Base-by-base conservation (phyloP, 208 protist species). In the Lotmaria passim region DNA sequence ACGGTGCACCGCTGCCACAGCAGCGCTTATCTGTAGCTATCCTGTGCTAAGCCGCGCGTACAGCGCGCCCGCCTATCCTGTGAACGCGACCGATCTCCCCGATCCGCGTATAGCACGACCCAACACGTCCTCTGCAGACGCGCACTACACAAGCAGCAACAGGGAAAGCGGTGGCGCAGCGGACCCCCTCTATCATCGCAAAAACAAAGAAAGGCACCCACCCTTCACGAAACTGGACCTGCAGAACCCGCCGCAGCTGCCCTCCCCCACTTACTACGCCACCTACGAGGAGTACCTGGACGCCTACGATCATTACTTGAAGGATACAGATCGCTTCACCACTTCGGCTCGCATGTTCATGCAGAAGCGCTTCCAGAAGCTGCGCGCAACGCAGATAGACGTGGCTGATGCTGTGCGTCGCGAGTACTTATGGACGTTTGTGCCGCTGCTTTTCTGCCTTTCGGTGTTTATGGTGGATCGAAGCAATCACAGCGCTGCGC, bases 401-500 rank as follows among this genome's bases (percentile, higher is more conserved):
- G 17, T 75, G 21, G 50, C 56, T 11, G 60, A 66, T 0, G 65
- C 64, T 14, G 69, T 78, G 34, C 48, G 71, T 0, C 53, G 86
- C 11, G 86, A 88, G 60, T 88, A 86, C 41, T 31, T 83, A 12
- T 71, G 69, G 71, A 83, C 79, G 10, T 86, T 89, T 73, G 24
- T 89, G 8, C 86, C 83, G 0, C 56, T 89, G 6, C 30, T 83
- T 0, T 69, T 81, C 36, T 41, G 70, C 31, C 59, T 86, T 26
- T 67, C 62, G 10, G 39, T 91, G 7, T 86, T 86, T 36, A 73
- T 92, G 48, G 44, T 71, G 2, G 86, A 92, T 51, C 58, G 74
- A 43, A 73, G 51, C n/a, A 74, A 92, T 56, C 74, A 79, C 30
- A 68, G 26, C 21, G 83, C 64, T 47, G 86, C 86, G 12, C 62